Conservation (phyloP, 2,329 filamentous ascomycete genomes). For the Aspergillus oerlinghausenensis region DNA sequence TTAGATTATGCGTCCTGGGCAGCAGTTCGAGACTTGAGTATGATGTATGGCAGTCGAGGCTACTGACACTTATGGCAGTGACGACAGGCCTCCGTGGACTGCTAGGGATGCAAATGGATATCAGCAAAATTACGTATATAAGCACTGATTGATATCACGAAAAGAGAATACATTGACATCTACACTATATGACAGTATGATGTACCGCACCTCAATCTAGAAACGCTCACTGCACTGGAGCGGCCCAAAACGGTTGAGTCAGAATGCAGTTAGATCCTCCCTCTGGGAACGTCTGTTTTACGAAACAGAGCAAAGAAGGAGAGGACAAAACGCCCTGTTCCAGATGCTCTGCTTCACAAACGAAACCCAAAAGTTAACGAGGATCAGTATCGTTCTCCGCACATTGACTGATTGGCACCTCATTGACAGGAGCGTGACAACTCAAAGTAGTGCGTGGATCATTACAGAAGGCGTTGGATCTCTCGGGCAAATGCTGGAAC, state of each 20-base stretch:
- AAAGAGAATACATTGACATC: conserved; percentile 1
- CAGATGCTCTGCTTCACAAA: conserved; percentile 22
- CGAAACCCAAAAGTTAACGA: conserved; percentile 28
- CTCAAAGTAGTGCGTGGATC: conserved; percentile 83
- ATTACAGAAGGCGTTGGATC: background rate
- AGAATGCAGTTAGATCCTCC: conserved; percentile 28
- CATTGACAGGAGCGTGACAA: conserved; percentile 81
- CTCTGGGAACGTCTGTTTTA: conserved; percentile 18
- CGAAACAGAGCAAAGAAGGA: conserved; percentile 18
- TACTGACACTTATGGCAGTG: background rate
- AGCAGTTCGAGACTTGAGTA: background rate
- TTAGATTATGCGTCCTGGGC: background rate
- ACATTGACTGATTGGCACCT: conserved; percentile 95
- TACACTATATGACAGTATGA: conserved; percentile 8
- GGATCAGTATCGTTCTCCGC: conserved; percentile 63
- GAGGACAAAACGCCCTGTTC: conserved; percentile 31
- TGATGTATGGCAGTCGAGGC: background rate
- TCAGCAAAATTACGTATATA: background rate
- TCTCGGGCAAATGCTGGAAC: background rate
- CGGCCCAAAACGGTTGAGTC: conserved; percentile 21
- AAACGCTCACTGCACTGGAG: conserved; percentile 18
- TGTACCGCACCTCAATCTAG: conserved; percentile 30
- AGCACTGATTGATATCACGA: conserved; percentile 1
- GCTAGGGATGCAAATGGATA: background rate
- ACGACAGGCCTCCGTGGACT: background rate